A percentile compares a stretch with the other conserved stretches of the same genome.
These are phyloP conservation scores for Hypericum androsaemum DNA, from an alignment of 345 rosid species.

Conservation along the genomic window DNA sequence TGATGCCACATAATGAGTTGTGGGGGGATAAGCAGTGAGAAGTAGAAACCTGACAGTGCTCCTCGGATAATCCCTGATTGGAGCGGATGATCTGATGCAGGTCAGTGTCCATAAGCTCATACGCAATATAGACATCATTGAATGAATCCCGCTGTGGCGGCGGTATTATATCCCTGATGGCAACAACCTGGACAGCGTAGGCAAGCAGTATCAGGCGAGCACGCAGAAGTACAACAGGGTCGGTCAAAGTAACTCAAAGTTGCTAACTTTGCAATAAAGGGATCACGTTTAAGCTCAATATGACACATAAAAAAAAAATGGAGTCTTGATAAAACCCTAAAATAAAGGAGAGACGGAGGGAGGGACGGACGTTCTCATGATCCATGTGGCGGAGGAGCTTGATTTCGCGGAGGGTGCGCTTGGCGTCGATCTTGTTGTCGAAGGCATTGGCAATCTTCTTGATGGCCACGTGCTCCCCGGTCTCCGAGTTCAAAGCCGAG, in stretches of 20 bases:
- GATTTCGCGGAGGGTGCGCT: slow-evolving; percentile 95
- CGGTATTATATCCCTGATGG: slow-evolving; percentile 76
- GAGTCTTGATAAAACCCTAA: neutral
- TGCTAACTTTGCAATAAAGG: no score
- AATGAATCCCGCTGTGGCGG: slow-evolving; percentile 58
- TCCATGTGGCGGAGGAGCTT: slow-evolving; percentile 92
- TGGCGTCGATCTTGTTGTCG: slow-evolving; percentile 69
- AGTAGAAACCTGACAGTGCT: slow-evolving; percentile 64
- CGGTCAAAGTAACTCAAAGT: neutral
- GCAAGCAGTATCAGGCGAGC: slow-evolving; percentile 1
- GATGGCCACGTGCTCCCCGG: slow-evolving; percentile 66
- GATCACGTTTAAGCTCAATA: no score
- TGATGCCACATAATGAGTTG: no score
- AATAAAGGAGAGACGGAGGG: neutral
- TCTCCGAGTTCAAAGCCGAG: slow-evolving; percentile 67
- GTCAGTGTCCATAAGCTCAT: slow-evolving; percentile 75
- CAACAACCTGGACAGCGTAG: slow-evolving; percentile 56
- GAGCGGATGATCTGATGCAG: slow-evolving; percentile 56
- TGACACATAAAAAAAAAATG: no score
- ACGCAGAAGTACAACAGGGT: neutral
- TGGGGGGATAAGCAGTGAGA: neutral
- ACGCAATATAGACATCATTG: slow-evolving; percentile 81
- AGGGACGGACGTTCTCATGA: slow-evolving; percentile 83
- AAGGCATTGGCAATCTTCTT: slow-evolving; percentile 84
- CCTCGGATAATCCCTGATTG: slow-evolving; percentile 43